Base-by-base conservation (phyloP, 352 stramenopile species). In the Phytophthora foliorum region DNA sequence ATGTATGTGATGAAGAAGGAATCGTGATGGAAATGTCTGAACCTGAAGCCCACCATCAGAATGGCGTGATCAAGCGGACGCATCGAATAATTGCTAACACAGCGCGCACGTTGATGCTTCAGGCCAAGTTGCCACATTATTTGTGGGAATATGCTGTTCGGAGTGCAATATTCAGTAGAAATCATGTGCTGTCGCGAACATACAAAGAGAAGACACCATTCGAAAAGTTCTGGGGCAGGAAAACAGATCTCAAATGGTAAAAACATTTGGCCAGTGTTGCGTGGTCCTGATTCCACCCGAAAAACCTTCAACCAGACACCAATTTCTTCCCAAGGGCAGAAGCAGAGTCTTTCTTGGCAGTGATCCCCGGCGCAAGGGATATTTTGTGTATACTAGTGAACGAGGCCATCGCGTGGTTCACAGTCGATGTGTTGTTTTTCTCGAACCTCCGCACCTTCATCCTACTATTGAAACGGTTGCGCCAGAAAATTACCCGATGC, bases 121-220 rank as follows among this genome's bases (percentile, higher is more conserved):
- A 64, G 39, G 46, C 46, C 1, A n/a, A 64, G 16, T 2, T 54
- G 9, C 62, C 54, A 2, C 45, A 64, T 8, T 64, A 54, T 21
- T n/a, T 58, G 10, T 64, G 61, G 52, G 61, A 63, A 24, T 69
- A 69, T 39, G 44, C 52, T 5, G 52, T 63, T 1, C 21, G 60
- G 4, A 62, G 24, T 14, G 42, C 13, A 3, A 22, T 62, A 0
- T 44, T 16, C 4, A 21, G 22, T 0, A 7, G 21, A 2, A 62
- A 68, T 10, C 19, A 21, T 4, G 51, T 62, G 0, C n/a, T 68
- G 0, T 31, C 41, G 0, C 48, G 46, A 9, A 3, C 0, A 4
- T 34, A 53, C 3, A 4, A 2, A 31, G 46, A 2, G 0, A 34
- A 34, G 10, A 57, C 41, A 5, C 42, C 50, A 2, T 50, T 51